Evolutionary conservation across 2,329 filamentous ascomycete genomes (phyloP), one percentile per base, ranked within the genome.

Genomic region (Claviceps sp.): DNA sequence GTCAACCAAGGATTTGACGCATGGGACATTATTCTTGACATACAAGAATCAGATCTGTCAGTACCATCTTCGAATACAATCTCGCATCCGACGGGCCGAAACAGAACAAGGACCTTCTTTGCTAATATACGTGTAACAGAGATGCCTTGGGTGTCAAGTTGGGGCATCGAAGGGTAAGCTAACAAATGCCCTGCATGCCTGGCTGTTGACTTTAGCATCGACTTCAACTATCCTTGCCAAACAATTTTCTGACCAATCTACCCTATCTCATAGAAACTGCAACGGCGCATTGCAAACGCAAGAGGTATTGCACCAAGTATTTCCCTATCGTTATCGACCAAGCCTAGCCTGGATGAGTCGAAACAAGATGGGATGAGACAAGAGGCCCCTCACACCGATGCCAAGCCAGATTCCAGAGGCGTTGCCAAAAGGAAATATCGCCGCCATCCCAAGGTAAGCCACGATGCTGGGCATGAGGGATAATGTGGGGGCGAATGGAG

Each of bases 1-100:
- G 65, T 87, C 44, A 80, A 87, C 50, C 86, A 91, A 67, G 87
- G 87, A 3, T 93, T 93, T 65, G 87, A 93, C 65, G 81, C 82
- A 11, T 91, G 87, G 87, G 85, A 89, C 38, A 89, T 84, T 1
- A 82, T 91, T 52, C 73, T 89, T 49, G 87, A 91, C 62, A 89
- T 93, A 51, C 89, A 87, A 55, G 87, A 91, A 67, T 86, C 85
- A 24, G 87, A 93, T 62, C 73, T 93, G 84, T 89, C 68, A 65
- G 82, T 70, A 63, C 13, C 46, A 13, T 38, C 4, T 34, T 34
- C 10, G 10, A 34, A 11, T 11, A 34, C 30, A 34, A 34, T 3
- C 10, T 26, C 38, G n/a, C 14, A 30, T 10, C 16, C 30, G 30
- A 34, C 10, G 30, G 30, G 10, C 4, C 10, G 30, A 11, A 11